Base-by-base conservation (phyloP, 2,329 filamentous ascomycete species). In the Ceratocystis huliohia region DNA sequence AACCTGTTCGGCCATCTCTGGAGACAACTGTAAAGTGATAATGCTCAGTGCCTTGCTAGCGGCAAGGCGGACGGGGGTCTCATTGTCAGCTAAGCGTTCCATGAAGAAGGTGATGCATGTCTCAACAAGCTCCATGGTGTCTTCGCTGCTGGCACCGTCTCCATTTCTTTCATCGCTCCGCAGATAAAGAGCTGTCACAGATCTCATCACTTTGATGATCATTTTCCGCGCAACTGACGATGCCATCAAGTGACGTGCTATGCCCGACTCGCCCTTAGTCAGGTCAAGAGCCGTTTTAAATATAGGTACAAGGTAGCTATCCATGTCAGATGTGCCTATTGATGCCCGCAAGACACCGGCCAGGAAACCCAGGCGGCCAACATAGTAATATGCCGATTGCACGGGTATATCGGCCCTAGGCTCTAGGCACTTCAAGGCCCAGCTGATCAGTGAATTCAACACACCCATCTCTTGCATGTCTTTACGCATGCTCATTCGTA, bases 41-140 rank as follows among this genome's bases (percentile, higher is more conserved):
- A 96, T 82, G 74, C 91, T 96, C 57, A 97, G 82, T 3, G 91
- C 89, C 76, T 99, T 99, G 74, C 91, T 96, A 22, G 93, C 90
- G 41, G 93, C 88, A 71, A 96, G 84, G 46, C 94, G 82, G 13
- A 99, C 92, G 0, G 91, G 91, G 0, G 92, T 96, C 72, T 97
- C 92, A 68, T 89, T 89, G 74, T 99, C 94, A 1, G 85, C 85
- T 1, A 97, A 78, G 13, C 83, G 82, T 68, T 90, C 87, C 2
- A 99, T 81, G 2, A 96, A 80, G 71, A 89, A 86, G 65, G 91
- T 88, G 70, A 99, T 91, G 3, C 88, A 84, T 37, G 87, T 86
- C 76, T 97, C 93, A 17, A 96, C 75, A 73, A 88, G 79, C 65
- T 82, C 82, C 3, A 78, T 79, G 64, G 77, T 76, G 13, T 72